Conservation (phyloP, 768 basidiomycete species). For the Phaffia tasmanica region DNA sequence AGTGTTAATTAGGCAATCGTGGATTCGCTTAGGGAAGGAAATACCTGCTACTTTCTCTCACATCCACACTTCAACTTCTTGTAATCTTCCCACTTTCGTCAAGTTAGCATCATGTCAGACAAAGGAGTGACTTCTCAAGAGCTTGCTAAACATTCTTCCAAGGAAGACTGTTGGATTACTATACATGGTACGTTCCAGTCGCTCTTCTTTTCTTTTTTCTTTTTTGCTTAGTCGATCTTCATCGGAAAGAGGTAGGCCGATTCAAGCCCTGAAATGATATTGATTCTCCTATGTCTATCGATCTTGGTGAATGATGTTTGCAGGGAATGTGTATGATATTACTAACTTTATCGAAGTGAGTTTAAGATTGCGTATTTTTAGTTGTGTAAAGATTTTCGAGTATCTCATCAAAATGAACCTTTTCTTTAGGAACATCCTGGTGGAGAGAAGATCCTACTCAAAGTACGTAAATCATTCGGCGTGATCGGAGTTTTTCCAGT, state of each 20-base stretch:
- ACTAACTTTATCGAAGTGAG: conserved; percentile 16
- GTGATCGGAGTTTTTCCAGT: background rate
- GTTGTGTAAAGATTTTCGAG: background rate
- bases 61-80: too few species aligned
- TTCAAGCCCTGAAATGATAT: background rate
- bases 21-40: too few species aligned
- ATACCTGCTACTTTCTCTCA: too few species aligned
- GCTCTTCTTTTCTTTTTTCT: background rate
- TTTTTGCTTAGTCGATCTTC: too few species aligned
- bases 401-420: background rate
- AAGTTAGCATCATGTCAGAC: too few species aligned
- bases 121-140: conserved; percentile 8
- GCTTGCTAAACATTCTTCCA: conserved; percentile 14
- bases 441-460: conserved; percentile 7
- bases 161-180: conserved; percentile 16
- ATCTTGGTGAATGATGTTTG: background rate
- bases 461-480: background rate
- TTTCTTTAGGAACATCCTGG: background rate
- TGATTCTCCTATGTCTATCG: background rate
- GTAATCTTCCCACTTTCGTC: too few species aligned
- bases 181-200: conserved; percentile 12
- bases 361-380: background rate
- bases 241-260: background rate
- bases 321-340: conserved; percentile 22
- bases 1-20: too few species aligned